Conservation (phyloP, 768 basidiomycete genomes). For the Lanmaoa pseudosensibilis region DNA sequence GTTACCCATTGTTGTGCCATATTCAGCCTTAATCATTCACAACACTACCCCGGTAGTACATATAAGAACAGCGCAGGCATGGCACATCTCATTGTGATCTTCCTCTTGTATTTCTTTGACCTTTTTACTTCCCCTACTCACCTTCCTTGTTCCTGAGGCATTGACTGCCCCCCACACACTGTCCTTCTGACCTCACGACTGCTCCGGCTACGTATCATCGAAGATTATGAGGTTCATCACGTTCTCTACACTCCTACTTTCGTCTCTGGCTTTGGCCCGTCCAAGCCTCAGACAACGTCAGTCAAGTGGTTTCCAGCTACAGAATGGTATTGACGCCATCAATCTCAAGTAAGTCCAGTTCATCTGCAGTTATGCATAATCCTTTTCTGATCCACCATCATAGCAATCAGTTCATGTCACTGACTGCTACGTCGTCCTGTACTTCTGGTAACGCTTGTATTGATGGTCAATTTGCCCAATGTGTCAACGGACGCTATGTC, state of each 20-base stretch:
- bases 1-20: conserved; percentile 17
- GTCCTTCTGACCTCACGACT: background rate
- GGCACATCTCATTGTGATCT: background rate
- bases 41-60: too few species aligned
- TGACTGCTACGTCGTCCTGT: conserved; percentile 35
- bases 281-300: conserved; percentile 36
- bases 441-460: conserved; percentile 49
- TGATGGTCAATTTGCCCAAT: conserved; percentile 51
- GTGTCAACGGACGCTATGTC: conserved; percentile 46
- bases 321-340: conserved; percentile 45
- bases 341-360: conserved; percentile 39
- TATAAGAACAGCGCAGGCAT: conserved; percentile 20
- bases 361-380: background rate
- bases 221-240: conserved; percentile 40
- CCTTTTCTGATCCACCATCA: conserved; percentile 3
- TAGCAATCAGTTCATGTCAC: conserved; percentile 22
- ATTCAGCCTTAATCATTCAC: background rate
- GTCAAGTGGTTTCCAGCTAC: conserved; percentile 27
- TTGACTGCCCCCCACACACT: conserved; percentile 24
- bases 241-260: conserved; percentile 35
- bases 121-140: background rate
- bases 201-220: background rate
- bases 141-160: conserved; percentile 19
- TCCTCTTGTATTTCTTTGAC: background rate
- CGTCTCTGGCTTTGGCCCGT: conserved; percentile 34